Evolutionary conservation across 2,329 filamentous ascomycete species (phyloP).

Genomic region (Pseudofabraea citricarpa): DNA sequence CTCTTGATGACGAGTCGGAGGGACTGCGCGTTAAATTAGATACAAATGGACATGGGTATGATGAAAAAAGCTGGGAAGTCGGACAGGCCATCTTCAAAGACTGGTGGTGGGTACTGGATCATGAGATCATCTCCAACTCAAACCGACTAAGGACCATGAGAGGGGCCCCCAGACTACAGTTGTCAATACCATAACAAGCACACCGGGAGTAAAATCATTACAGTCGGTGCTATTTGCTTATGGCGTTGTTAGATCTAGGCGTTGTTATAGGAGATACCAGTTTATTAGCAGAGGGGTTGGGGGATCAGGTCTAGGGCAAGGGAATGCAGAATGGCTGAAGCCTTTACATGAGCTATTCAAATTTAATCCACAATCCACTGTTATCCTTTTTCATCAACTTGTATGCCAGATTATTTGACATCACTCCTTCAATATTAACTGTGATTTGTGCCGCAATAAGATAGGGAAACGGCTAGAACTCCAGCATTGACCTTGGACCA

Average conservation of each 20-base stretch:
- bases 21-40: slow-evolving; percentile 9
- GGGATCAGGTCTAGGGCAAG: neutral
- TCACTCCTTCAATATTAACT: neutral
- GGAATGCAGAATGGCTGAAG: neutral
- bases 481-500: neutral
- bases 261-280: slow-evolving; percentile 1
- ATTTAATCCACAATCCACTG: neutral
- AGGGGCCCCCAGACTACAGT: slow-evolving; percentile 7
- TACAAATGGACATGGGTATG: slow-evolving; percentile 5
- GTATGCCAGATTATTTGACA: neutral
- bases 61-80: slow-evolving; percentile 11
- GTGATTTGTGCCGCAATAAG: neutral
- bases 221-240: neutral
- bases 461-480: neutral
- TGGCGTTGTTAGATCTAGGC: slow-evolving; percentile 3
- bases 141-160: slow-evolving; percentile 8
- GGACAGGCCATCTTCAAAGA: slow-evolving; percentile 11
- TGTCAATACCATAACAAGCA: neutral
- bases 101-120: slow-evolving; percentile 14
- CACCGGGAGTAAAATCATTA: neutral
- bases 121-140: slow-evolving; percentile 8
- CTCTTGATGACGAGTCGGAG: slow-evolving; percentile 12
- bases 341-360: neutral
- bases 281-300: slow-evolving; percentile 1
- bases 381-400: neutral